Evolutionary conservation across 140 eudicot genomes (phyloP).

Genomic region (Senecio squalidus): DNA sequence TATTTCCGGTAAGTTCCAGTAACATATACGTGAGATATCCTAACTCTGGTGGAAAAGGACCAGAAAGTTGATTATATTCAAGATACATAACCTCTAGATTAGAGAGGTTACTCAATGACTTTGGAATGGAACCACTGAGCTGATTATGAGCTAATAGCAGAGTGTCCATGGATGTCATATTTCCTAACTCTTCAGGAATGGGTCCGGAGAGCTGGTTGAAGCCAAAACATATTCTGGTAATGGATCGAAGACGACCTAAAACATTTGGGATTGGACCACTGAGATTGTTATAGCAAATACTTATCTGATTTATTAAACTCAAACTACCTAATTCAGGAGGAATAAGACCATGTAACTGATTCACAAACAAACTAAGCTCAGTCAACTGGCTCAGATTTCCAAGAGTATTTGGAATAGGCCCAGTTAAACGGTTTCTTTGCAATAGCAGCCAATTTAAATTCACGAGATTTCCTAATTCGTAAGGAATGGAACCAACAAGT

Average conservation of each 20-base stretch:
- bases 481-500: constrained; percentile 28
- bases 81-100: neutral
- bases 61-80: neutral
- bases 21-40: neutral
- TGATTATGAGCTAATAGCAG: neutral
- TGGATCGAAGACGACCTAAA: constrained; percentile 24
- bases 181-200: constrained; percentile 34
- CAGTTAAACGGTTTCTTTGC: constrained; percentile 15
- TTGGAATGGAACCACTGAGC: constrained; percentile 16
- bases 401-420: constrained; percentile 20
- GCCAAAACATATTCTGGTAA: neutral
- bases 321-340: constrained; percentile 28
- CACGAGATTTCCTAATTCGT: constrained; percentile 17
- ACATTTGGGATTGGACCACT: constrained; percentile 28
- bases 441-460: constrained; percentile 10
- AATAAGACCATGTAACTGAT: constrained; percentile 27
- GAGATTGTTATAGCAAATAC: constrained; percentile 12
- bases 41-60: constrained; percentile 23
- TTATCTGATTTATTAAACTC: constrained; percentile 6
- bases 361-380: neutral
- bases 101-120: constrained; percentile 5
- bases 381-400: constrained; percentile 14
- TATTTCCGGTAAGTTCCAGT: constrained; percentile 13
- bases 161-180: neutral
- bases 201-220: constrained; percentile 18